These are phyloP conservation scores for Claviceps sp. DNA, from an alignment of 2,329 filamentous ascomycete species.

Conservation along the genomic window DNA sequence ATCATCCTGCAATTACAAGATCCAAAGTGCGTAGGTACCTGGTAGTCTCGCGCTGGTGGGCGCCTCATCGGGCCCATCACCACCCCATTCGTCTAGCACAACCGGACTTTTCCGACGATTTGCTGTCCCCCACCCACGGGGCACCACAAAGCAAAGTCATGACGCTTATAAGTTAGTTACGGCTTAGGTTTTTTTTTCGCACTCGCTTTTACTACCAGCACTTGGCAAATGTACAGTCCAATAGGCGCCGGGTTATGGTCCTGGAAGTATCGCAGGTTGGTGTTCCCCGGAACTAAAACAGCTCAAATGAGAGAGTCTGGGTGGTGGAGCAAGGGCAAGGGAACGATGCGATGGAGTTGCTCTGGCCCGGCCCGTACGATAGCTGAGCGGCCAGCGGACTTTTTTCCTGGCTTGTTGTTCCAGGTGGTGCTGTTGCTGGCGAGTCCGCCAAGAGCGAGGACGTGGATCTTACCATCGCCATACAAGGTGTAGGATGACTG, in stretches of 20 bases:
- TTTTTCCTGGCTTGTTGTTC: slow-evolving; percentile 32
- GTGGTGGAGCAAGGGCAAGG: slow-evolving; percentile 34
- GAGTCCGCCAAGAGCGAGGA: slow-evolving; percentile 32
- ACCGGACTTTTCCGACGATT: not conserved
- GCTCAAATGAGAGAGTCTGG: slow-evolving; percentile 35
- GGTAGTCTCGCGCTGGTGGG: not conserved
- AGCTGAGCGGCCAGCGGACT: slow-evolving; percentile 27
- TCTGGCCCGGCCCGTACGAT: slow-evolving; percentile 38
- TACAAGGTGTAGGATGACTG: slow-evolving; percentile 34
- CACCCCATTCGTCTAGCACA: not conserved
- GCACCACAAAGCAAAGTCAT: not conserved
- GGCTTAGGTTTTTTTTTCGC: not conserved
- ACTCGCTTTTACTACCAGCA: slow-evolving; percentile 11
- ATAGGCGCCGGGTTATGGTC: slow-evolving; percentile 42
- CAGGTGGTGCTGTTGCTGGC: slow-evolving; percentile 38
- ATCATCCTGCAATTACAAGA: not conserved
- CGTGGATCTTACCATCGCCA: slow-evolving; percentile 37
- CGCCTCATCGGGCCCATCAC: not conserved
- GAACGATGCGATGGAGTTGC: slow-evolving; percentile 39
- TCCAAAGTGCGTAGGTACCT: too few species aligned
- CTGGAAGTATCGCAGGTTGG: slow-evolving; percentile 47
- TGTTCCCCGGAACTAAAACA: slow-evolving; percentile 33
- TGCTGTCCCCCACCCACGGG: not conserved
- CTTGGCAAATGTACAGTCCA: slow-evolving; percentile 25
- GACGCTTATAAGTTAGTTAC: not conserved